Base-by-base conservation (phyloP, 1,284 basidiomycete genomes). In the Sparassis latifolia region DNA sequence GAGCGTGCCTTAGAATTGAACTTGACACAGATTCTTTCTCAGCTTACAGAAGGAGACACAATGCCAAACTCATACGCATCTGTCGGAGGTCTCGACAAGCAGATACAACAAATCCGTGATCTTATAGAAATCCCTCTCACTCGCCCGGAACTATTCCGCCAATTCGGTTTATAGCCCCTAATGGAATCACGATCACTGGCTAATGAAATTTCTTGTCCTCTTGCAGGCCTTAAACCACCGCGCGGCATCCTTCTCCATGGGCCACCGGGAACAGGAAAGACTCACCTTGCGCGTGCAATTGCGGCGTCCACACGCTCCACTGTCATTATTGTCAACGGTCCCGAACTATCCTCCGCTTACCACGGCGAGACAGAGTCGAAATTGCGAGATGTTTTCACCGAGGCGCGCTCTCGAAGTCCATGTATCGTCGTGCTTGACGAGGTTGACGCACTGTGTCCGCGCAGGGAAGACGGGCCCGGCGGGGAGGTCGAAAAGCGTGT, bases 401-500 rank as follows among this genome's bases (percentile, higher is more conserved):
- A 93, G 59, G 97, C 97, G 0, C 79, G 83, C 47, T 72, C 77
- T 37, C 82, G 86, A 58, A 87, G 84, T 55, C 95, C 96, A 0
- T 94, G 89, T 59, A 92, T 99, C 56, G 82, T 99, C 47, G 87
- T 99, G 32, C 75, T 99, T 42, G 97, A 99, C 63, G 97, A 99
- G 71, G 86, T 99, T 2, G 97, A 99, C 61, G 95, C 95, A 0
- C 70, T 99, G 27, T 96, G 92, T 52, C 97, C 97, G 0, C 77
- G 84, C 48, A 74, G 97, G 43, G 95, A 97, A 62, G 92, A 92
- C 3, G 82, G 87, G 1, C 81, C 83, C 0, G 89, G 91, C 1
- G 90, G 91, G 4, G 97, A 98, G 66, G 95, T 99, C 2, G 97
- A 98, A 67, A 90, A 92, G 55, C 78, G 97, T 20, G 94, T 98